Evolutionary conservation across 192 early-diverging fungal genomes (phyloP).

Genomic region (Martensiomyces pterosporus): DNA sequence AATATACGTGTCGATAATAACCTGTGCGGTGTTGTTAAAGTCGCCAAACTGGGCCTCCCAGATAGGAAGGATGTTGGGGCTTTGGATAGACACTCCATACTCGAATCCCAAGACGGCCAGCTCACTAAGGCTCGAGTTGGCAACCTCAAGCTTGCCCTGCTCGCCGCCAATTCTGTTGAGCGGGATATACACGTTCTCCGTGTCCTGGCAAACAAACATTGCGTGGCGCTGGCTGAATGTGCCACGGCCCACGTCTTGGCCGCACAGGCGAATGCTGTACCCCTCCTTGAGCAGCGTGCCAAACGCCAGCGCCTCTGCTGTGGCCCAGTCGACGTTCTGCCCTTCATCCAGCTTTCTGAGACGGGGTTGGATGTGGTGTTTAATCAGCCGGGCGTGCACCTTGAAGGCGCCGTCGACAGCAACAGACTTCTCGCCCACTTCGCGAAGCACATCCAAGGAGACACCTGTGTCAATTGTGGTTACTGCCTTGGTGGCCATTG

Average conservation of each 20-base stretch:
- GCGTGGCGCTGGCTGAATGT: constrained; percentile 97
- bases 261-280: constrained; percentile 87
- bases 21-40: constrained; percentile 95
- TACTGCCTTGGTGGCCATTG: constrained; percentile 54
- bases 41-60: constrained; percentile 99
- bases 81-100: constrained; percentile 89
- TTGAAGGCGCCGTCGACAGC: constrained; percentile 59
- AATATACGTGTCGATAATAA: constrained; percentile 91
- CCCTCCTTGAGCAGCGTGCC: constrained; percentile 82
- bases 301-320: constrained; percentile 88
- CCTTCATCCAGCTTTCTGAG: constrained; percentile 67
- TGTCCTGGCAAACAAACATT: constrained; percentile 91
- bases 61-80: constrained; percentile 79
- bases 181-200: constrained; percentile 81
- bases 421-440: constrained; percentile 80
- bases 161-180: constrained; percentile 62
- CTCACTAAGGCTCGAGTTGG: constrained; percentile 89
- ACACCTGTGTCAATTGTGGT: constrained; percentile 59
- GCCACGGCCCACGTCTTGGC: constrained; percentile 96
- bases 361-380: constrained; percentile 87
- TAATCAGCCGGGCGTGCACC: constrained; percentile 79
- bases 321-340: constrained; percentile 87
- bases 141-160: constrained; percentile 75
- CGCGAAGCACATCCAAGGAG: constrained; percentile 53
- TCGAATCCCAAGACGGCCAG: constrained; percentile 96